Conservation (phyloP, 495 filamentous ascomycete species). For the Aspergillus steynii region DNA sequence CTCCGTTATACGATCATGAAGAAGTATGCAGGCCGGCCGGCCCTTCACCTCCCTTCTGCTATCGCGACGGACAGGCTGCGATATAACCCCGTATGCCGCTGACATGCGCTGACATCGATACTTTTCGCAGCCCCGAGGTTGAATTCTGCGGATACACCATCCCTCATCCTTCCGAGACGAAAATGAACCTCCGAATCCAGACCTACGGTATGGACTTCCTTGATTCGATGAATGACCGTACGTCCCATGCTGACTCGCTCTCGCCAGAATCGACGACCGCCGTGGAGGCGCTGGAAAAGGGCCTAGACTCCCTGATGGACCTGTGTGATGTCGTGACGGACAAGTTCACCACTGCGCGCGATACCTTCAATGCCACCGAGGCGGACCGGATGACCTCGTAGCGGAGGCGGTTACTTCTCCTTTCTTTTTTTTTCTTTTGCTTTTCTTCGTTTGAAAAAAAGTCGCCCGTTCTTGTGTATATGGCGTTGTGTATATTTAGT, state of each 20-base stretch:
- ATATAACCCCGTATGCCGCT: no score
- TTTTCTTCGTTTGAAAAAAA: constrained; percentile 1
- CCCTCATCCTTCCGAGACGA: constrained; percentile 90
- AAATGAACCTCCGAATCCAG: constrained; percentile 97
- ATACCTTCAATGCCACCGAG: constrained; percentile 57
- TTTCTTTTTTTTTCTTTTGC: constrained; percentile 7
- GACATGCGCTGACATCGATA: constrained; percentile 10
- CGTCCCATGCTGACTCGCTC: constrained; percentile 6
- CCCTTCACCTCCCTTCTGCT: neutral
- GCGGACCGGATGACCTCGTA: constrained; percentile 40
- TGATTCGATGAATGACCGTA: neutral
- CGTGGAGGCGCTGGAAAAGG: constrained; percentile 83
- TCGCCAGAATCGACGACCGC: constrained; percentile 72
- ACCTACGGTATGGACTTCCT: constrained; percentile 70
- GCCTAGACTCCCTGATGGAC: constrained; percentile 81
- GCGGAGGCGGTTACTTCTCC: neutral
- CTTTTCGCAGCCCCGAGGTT: constrained; percentile 69
- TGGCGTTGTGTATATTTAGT: constrained; percentile 19
- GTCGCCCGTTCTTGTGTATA: neutral
- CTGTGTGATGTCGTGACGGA: constrained; percentile 89
- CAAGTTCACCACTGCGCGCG: constrained; percentile 69
- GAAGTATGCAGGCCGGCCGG: constrained; percentile 60
- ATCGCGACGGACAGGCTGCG: neutral
- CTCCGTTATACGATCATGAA: constrained; percentile 96
- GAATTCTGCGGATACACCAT: constrained; percentile 99